Percentiles rank a stretch among this genome's conserved stretches.
phyloP scores from a whole-genome alignment of 2,329 filamentous ascomycete species.

The Claviceps digitariae region DNA sequence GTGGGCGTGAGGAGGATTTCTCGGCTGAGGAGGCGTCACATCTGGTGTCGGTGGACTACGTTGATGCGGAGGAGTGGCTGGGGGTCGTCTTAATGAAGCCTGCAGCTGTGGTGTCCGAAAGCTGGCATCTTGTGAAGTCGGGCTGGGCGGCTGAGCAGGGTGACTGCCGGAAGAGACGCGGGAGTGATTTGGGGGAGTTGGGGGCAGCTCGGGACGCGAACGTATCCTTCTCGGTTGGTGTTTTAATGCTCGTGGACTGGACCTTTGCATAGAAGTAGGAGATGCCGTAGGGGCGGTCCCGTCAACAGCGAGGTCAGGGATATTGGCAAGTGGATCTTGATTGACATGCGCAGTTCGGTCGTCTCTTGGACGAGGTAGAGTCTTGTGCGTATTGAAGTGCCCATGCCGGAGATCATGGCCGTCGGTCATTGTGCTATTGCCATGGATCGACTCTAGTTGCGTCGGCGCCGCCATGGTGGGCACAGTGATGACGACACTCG shows the following conservation, averaged over 20 bases:
- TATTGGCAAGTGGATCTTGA: constrained; percentile 12
- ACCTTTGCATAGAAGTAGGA: constrained; percentile 8
- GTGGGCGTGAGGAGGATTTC: constrained; percentile 27
- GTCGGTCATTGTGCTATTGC: constrained; percentile 14
- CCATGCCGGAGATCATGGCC: constrained; percentile 17
- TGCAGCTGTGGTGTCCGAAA: constrained; percentile 25
- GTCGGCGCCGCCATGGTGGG: constrained; percentile 20
- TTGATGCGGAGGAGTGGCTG: constrained; percentile 50
- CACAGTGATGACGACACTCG: constrained; percentile 10
- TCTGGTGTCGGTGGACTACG: constrained; percentile 62
- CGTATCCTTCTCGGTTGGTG: constrained; percentile 29
- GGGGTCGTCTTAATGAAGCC: constrained; percentile 25
- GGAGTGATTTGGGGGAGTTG: constrained; percentile 50
- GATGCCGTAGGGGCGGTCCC: constrained; percentile 5
- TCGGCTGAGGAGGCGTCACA: constrained; percentile 52
- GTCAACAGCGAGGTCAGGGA: constrained; percentile 15
- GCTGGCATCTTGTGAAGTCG: constrained; percentile 24
- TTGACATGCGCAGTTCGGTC: constrained; percentile 13
- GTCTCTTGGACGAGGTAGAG: constrained; percentile 23
- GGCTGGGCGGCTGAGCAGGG: constrained; percentile 29
- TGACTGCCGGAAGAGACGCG: constrained; percentile 41
- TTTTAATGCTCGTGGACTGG: constrained; percentile 26
- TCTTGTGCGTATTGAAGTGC: constrained; percentile 34
- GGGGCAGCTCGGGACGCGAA: constrained; percentile 38
- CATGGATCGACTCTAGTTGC: constrained; percentile 15